A percentile compares a stretch with the other conserved stretches of the same genome.
Evolutionary conservation across 768 basidiomycete genomes (phyloP).

Genomic region (Trametopsis cervina): DNA sequence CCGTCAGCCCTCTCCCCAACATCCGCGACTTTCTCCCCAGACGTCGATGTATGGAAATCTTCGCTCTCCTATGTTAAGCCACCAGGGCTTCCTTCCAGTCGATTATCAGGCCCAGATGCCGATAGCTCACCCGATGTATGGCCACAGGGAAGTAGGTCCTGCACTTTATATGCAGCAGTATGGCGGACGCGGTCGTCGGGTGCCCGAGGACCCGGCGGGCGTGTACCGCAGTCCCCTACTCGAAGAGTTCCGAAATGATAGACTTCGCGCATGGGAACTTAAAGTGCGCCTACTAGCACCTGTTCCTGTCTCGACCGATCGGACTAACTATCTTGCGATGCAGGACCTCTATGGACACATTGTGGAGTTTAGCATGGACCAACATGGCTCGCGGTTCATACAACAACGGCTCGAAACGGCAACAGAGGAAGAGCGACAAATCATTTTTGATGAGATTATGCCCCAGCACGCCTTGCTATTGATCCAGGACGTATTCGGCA

Average conservation of each 20-base stretch:
- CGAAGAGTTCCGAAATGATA: conserved; percentile 82
- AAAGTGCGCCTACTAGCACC: conserved; percentile 55
- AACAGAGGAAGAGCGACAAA: conserved; percentile 69
- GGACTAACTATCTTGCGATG: background rate
- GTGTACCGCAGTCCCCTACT: conserved; percentile 63
- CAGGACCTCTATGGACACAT: conserved; percentile 85
- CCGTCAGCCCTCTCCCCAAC: background rate
- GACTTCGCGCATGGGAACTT: conserved; percentile 75
- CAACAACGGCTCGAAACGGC: conserved; percentile 80
- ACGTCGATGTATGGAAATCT: conserved; percentile 4
- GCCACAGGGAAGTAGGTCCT: background rate
- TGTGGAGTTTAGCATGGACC: conserved; percentile 90
- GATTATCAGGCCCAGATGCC: background rate
- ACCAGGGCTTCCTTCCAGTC: background rate
- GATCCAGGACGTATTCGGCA: conserved; percentile 91
- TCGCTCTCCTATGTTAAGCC: background rate
- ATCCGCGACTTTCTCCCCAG: conserved; percentile 1
- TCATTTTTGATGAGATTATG: conserved; percentile 83
- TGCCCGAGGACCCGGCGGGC: conserved; percentile 27
- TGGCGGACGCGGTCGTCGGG: conserved; percentile 39
- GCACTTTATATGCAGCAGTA: conserved; percentile 19
- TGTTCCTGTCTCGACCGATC: background rate
- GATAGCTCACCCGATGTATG: background rate
- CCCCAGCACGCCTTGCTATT: conserved; percentile 68
- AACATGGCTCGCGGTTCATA: conserved; percentile 97